Evolutionary conservation across 805 yeast genomes (phyloP).

Genomic region (Ogataea henricii): DNA sequence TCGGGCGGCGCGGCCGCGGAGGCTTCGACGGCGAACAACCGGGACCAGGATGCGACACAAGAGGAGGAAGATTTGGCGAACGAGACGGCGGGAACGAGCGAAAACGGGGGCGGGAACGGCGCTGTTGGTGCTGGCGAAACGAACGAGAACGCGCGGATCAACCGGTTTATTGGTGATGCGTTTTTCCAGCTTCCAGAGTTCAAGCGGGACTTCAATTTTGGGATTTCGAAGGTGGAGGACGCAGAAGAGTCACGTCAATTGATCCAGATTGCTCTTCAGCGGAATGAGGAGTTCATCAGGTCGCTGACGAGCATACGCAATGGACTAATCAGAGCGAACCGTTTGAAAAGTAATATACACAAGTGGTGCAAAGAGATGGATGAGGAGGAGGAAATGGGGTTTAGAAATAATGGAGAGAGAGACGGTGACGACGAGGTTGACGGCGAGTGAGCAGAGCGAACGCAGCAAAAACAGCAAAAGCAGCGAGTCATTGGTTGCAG

Average conservation of each 20-base stretch:
- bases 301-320: constrained; percentile 72
- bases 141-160: constrained; percentile 17
- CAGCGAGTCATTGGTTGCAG: no score
- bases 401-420: no score
- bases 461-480: neutral
- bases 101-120: constrained; percentile 5
- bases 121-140: constrained; percentile 3
- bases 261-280: constrained; percentile 77
- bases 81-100: constrained; percentile 20
- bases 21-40: constrained; percentile 11
- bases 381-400: constrained; percentile 54
- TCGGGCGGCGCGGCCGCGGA: constrained; percentile 1
- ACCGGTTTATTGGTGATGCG: constrained; percentile 44
- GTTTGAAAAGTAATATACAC: constrained; percentile 66
- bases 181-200: constrained; percentile 66
- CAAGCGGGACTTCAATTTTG: constrained; percentile 49
- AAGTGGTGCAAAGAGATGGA: constrained; percentile 88
- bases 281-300: constrained; percentile 83
- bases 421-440: constrained; percentile 14
- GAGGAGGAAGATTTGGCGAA: constrained; percentile 29
- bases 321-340: constrained; percentile 76
- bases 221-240: constrained; percentile 48
- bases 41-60: constrained; percentile 25
- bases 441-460: neutral
- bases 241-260: constrained; percentile 73